Conservation (phyloP, 176 grass and related monocot species). For the Chrysopogon serrulatus region DNA sequence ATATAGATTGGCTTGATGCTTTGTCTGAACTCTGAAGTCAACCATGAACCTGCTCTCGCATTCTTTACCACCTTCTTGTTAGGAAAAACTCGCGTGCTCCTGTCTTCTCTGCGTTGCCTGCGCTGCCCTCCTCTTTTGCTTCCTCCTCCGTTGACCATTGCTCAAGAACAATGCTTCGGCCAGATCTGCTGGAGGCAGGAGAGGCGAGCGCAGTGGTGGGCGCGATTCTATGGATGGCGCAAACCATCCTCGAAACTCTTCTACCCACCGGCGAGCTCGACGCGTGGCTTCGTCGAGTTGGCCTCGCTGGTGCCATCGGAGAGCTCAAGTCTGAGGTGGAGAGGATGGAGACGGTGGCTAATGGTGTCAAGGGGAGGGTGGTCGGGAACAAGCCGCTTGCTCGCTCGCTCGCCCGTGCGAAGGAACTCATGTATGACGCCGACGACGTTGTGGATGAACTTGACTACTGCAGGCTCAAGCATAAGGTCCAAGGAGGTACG, state of each 20-base stretch:
- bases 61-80: too few relatives aligned
- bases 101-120: not conserved
- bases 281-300: not conserved
- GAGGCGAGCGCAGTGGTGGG: not conserved
- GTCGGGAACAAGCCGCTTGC: not conserved
- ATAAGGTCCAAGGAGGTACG: slow-evolving; percentile 1
- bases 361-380: not conserved
- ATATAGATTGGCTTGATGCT: too few relatives aligned
- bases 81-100: too few relatives aligned
- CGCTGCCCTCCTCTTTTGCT: not conserved
- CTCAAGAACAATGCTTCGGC: not conserved
- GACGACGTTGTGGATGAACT: slow-evolving; percentile 33
- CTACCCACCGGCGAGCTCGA: not conserved
- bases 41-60: too few relatives aligned
- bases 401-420: not conserved
- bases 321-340: not conserved
- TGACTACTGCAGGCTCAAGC: slow-evolving; percentile 24
- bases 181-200: not conserved
- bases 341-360: not conserved
- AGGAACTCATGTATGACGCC: slow-evolving; percentile 25
- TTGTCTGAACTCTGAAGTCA: too few relatives aligned
- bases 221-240: not conserved
- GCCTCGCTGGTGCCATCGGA: not conserved
- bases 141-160: not conserved
- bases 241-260: not conserved